Percentiles rank a stretch among this genome's conserved stretches.
Conservation (phyloP, 2,329 filamentous ascomycete species). For the Cordyceps militaris region DNA sequence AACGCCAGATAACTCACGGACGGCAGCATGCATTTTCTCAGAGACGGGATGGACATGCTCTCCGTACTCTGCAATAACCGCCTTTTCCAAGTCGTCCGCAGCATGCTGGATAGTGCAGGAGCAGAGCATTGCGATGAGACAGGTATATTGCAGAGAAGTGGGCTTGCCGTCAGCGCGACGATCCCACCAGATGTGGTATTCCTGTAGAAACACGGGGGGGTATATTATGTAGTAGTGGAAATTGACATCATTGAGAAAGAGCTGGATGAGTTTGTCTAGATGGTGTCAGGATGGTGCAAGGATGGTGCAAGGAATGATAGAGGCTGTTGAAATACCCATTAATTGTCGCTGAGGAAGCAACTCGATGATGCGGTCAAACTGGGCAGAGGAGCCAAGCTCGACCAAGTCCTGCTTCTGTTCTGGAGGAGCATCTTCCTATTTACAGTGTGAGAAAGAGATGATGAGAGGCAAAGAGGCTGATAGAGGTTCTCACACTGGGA, state of each 20-base stretch:
- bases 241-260: conserved; percentile 25
- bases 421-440: conserved; percentile 3
- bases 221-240: conserved; percentile 29
- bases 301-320: no score
- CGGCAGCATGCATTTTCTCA: conserved; percentile 20
- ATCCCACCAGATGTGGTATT: conserved; percentile 28
- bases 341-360: conserved; percentile 20
- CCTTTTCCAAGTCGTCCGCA: conserved; percentile 16
- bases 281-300: background rate
- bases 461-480: no score
- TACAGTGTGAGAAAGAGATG: background rate
- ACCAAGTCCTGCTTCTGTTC: conserved; percentile 18
- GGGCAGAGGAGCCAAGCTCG: conserved; percentile 16
- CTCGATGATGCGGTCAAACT: conserved; percentile 21
- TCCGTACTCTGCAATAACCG: conserved; percentile 19
- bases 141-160: conserved; percentile 24
- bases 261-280: conserved; percentile 23
- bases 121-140: conserved; percentile 24
- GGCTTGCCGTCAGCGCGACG: conserved; percentile 15
- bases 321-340: conserved; percentile 18
- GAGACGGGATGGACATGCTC: conserved; percentile 18
- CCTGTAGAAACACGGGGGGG: conserved; percentile 22
- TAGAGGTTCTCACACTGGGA: background rate
- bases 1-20: conserved; percentile 21
- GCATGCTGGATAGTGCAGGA: conserved; percentile 25